Conservation (phyloP, 768 basidiomycete genomes). For the Fomitopsis pulvina region DNA sequence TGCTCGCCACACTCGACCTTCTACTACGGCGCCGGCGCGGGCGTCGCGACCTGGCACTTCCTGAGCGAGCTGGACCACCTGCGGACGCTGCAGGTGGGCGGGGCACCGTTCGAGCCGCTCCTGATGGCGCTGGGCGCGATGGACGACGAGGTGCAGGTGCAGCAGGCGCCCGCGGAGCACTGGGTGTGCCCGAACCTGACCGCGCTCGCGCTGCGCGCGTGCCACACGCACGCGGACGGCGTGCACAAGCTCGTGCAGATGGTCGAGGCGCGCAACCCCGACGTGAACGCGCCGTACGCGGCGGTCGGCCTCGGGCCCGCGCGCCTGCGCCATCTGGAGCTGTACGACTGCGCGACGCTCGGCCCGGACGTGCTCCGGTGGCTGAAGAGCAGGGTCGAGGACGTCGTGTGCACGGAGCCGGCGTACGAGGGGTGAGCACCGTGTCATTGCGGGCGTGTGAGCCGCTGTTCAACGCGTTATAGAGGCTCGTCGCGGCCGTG, state of each 20-base stretch:
- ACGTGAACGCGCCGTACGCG: slow-evolving; percentile 24
- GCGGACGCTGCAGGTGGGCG: slow-evolving; percentile 54
- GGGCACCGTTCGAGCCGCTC: slow-evolving; percentile 60
- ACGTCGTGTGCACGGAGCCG: slow-evolving; percentile 57
- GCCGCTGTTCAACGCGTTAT: background rate
- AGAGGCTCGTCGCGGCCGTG: too few species aligned
- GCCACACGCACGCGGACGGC: slow-evolving; percentile 58
- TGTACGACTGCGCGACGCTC: slow-evolving; percentile 59
- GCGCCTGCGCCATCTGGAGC: slow-evolving; percentile 50
- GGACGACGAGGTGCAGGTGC: slow-evolving; percentile 44
- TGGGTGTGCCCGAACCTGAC: slow-evolving; percentile 64
- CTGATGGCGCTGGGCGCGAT: slow-evolving; percentile 50
- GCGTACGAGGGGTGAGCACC: slow-evolving; percentile 35
- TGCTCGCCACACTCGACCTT: slow-evolving; percentile 25
- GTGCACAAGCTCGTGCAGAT: slow-evolving; percentile 64
- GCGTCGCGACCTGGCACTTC: slow-evolving; percentile 63
- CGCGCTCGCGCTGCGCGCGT: slow-evolving; percentile 54
- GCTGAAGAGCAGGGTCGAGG: slow-evolving; percentile 54
- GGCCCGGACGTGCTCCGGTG: slow-evolving; percentile 67
- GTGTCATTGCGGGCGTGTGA: background rate
- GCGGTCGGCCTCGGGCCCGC: slow-evolving; percentile 42
- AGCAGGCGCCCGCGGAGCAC: slow-evolving; percentile 20
- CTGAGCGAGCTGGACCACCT: slow-evolving; percentile 53
- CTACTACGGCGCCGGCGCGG: slow-evolving; percentile 55
- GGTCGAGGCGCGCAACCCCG: slow-evolving; percentile 67